Conservation (phyloP, 164 flowering plant species). For the Vitis rupestris region DNA sequence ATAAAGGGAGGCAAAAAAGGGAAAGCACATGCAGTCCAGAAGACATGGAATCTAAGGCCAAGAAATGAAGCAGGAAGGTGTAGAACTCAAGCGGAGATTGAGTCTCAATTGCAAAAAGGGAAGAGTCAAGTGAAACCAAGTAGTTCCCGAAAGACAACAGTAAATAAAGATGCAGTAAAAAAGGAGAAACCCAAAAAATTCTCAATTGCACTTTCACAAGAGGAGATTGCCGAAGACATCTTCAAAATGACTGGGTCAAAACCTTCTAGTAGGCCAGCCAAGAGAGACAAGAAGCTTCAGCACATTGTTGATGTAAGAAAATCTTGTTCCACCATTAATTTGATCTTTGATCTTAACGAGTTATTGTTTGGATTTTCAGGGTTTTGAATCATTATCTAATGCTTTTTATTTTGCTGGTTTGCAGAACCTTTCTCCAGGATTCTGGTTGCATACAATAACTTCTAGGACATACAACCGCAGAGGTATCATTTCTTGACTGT, state of each 20-base stretch:
- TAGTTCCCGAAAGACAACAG: too few relatives aligned
- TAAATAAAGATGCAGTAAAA: neutral
- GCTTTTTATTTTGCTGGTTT: neutral
- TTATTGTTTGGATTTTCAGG: neutral
- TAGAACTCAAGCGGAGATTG: too few relatives aligned
- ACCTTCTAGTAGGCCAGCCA: slow-evolving; percentile 32
- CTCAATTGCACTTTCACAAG: slow-evolving; percentile 18
- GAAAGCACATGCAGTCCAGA: too few relatives aligned
- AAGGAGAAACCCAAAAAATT: slow-evolving; percentile 10
- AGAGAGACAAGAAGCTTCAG: slow-evolving; percentile 30
- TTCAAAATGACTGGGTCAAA: slow-evolving; percentile 31
- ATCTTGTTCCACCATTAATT: neutral
- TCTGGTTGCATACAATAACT: slow-evolving; percentile 10
- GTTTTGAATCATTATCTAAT: neutral
- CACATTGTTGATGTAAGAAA: slow-evolving; percentile 29
- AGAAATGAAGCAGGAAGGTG: neutral
- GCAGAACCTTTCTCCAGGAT: slow-evolving; percentile 18
- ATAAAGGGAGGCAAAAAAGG: too few relatives aligned
- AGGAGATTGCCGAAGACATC: slow-evolving; percentile 35
- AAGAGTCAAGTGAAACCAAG: too few relatives aligned
- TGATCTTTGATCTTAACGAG: neutral
- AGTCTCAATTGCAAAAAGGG: too few relatives aligned
- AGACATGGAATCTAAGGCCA: slow-evolving; percentile 15
- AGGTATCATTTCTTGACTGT: slow-evolving; percentile 1
- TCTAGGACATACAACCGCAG: slow-evolving; percentile 4